Evolutionary conservation across 345 rosid genomes (phyloP).

Genomic region (Brassica carinata): DNA sequence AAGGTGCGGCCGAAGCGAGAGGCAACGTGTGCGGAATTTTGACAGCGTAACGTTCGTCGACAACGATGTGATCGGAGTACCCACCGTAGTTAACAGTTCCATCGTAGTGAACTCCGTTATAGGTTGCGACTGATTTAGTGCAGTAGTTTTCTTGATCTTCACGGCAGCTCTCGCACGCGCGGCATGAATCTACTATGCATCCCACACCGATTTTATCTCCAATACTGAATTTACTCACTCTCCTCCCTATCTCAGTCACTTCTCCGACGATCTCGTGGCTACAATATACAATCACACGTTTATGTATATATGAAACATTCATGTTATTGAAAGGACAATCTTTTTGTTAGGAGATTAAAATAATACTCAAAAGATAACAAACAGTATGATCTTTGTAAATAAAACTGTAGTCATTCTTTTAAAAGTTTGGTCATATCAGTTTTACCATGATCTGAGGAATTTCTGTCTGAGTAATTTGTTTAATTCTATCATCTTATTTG

Average conservation of each 20-base stretch:
- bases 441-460: neutral
- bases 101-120: constrained; percentile 39
- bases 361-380: neutral
- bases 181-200: constrained; percentile 58
- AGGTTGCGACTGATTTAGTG: constrained; percentile 45
- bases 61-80: constrained; percentile 61
- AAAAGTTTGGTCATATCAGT: neutral
- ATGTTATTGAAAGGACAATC: neutral
- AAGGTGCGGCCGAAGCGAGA: constrained; percentile 59
- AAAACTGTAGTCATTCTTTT: neutral
- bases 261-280: constrained; percentile 75
- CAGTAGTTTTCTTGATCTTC: constrained; percentile 59
- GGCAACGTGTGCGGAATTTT: constrained; percentile 51
- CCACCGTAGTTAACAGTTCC: constrained; percentile 64
- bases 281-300: constrained; percentile 9
- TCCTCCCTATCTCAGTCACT: constrained; percentile 59
- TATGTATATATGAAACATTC: neutral
- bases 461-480: neutral
- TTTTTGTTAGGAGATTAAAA: neutral
- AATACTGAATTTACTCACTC: constrained; percentile 47
- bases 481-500: neutral
- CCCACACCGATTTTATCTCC: constrained; percentile 67
- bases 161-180: constrained; percentile 52
- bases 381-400: neutral
- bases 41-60: constrained; percentile 51